Base-by-base conservation (phyloP, 2,329 filamentous ascomycete species). In the Coniochaeta pulveracea region DNA sequence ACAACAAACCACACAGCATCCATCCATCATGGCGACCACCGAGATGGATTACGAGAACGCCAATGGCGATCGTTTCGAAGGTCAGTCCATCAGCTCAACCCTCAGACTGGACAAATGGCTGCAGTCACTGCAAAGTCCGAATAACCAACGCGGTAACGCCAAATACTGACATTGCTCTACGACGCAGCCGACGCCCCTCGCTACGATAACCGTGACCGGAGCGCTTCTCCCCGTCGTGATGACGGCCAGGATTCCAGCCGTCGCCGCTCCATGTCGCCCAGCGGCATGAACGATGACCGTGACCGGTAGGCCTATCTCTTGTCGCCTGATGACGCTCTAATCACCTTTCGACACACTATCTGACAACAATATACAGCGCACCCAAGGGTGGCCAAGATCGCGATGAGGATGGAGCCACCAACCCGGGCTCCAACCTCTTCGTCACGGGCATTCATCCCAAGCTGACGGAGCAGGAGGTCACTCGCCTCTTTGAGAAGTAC, bases 381-480 rank as follows among this genome's bases (percentile, higher is more conserved):
- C 57, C 62, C 36, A 74, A 75, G 50, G 71, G 70, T 35, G 63
- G 68, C 28, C 55, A 56, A 39, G 85, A 93, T 47, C 57, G 55
- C 38, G 85, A 75, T 40, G 85, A 93, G 47, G 80, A 85, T 49
- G 82, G 81, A 47, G 80, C 88, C 42, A 56, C 82, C 53, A 98
- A 98, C 64, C 83, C 86, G 42, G 91, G 91, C 47, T 95, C 91
- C 46, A 98, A 98, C 66, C 81, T 98, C 39, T 98, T 98, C 58
- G 91, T 98, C 45, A 98, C 91, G 43, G 91, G 91, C 48, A 98
- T 98, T 45, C 86, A 96, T 58, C 91, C 91, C 37, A 83, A 84
- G 50, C 74, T 98, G 45, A 79, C 74, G 30, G 91, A 98, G 59
- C 73, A 79, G 11, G 91, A 96, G 55, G 85, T 98, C 40, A 82